phyloP scores from a whole-genome alignment of 768 basidiomycete genomes.

The Trametes cubensis region DNA sequence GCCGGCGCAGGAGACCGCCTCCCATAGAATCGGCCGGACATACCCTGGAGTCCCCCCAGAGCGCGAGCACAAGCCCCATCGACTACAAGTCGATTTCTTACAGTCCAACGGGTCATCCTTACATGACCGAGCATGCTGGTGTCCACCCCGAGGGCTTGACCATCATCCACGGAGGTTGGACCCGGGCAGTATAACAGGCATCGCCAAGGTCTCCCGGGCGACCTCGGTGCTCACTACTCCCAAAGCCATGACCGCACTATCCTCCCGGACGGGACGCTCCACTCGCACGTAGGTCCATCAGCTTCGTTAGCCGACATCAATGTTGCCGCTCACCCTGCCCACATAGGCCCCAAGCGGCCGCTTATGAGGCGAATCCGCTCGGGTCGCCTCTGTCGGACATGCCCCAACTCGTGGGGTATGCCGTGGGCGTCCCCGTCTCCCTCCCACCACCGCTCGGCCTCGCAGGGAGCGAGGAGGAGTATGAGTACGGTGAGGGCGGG shows the following conservation, averaged over 20 bases:
- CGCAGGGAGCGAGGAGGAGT: neutral
- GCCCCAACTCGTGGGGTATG: constrained; percentile 14
- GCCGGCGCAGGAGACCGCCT: constrained; percentile 24
- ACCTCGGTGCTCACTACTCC: constrained; percentile 15
- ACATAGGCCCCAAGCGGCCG: constrained; percentile 27
- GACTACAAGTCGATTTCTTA: constrained; percentile 12
- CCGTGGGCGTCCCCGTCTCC: constrained; percentile 6
- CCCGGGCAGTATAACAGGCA: constrained; percentile 18
- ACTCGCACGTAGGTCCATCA: constrained; percentile 27
- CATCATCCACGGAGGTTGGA: constrained; percentile 18
- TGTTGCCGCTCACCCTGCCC: constrained; percentile 24
- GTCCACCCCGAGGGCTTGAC: constrained; percentile 12
- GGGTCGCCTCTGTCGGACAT: constrained; percentile 18
- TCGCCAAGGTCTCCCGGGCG: constrained; percentile 13
- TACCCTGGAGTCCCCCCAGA: constrained; percentile 9
- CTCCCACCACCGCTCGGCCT: constrained; percentile 6
- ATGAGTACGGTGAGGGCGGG: constrained; percentile 11
- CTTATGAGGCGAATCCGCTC: constrained; percentile 23
- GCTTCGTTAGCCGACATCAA: constrained; percentile 26
- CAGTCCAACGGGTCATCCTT: constrained; percentile 15
- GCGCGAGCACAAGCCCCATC: constrained; percentile 18
- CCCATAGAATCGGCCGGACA: constrained; percentile 4
- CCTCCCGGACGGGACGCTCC: constrained; percentile 12
- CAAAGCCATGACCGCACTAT: constrained; percentile 21
- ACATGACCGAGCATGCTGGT: neutral